Conservation (phyloP, 768 basidiomycete species). For the Daedalea quercina region DNA sequence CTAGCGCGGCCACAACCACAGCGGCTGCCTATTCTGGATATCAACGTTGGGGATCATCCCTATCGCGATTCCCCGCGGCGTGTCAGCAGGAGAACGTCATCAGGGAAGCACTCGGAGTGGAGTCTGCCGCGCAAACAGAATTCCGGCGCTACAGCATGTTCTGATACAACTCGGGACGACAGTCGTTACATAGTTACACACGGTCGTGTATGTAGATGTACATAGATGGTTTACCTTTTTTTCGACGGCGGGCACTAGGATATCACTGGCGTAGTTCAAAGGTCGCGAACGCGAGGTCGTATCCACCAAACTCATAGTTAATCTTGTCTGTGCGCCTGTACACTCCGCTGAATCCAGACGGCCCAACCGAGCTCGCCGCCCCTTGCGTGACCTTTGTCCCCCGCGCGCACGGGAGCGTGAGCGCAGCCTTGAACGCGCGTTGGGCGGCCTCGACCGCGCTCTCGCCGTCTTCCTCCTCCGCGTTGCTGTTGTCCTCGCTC, state of each 20-base stretch:
- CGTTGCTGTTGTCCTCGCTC: constrained; percentile 39
- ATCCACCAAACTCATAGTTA: constrained; percentile 94
- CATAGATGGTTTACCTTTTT: no score
- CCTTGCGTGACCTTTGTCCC: neutral
- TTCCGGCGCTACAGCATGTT: no score
- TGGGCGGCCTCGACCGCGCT: constrained; percentile 66
- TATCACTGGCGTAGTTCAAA: constrained; percentile 49
- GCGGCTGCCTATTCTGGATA: neutral
- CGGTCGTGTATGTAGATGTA: no score
- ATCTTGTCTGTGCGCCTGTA: constrained; percentile 94
- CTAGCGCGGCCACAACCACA: neutral
- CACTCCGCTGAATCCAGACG: constrained; percentile 19
- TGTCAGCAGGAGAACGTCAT: neutral
- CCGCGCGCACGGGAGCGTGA: constrained; percentile 26
- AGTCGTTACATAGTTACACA: no score
- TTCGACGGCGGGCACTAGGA: no score
- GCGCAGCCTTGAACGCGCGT: constrained; percentile 63
- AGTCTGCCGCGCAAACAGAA: no score
- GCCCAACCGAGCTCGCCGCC: constrained; percentile 4
- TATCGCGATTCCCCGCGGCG: neutral
- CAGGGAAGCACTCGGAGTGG: no score
- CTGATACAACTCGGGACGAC: no score
- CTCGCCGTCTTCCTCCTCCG: constrained; percentile 43
- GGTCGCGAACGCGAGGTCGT: constrained; percentile 85
- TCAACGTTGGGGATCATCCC: neutral